A percentile compares a stretch with the other conserved stretches of the same genome.
Evolutionary conservation across 1,284 basidiomycete genomes (phyloP).

Genomic region (Chondrostereum purpureum): DNA sequence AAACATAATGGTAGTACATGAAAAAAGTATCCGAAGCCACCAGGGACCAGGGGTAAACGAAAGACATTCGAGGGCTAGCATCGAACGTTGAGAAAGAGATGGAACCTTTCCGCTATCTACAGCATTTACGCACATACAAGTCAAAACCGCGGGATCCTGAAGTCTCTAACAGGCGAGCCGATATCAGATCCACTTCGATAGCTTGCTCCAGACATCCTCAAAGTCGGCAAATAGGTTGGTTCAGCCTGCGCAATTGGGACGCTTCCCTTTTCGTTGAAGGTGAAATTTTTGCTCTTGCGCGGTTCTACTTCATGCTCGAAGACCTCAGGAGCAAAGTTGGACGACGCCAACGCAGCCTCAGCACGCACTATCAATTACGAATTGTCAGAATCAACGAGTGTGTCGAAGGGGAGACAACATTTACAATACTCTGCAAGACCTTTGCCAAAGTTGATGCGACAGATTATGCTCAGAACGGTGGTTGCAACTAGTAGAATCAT

Average conservation of each 20-base stretch:
- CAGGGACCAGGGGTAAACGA: too few species aligned
- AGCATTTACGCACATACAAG: too few species aligned
- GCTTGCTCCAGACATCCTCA: too few species aligned
- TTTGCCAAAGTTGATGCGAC: slow-evolving; percentile 42
- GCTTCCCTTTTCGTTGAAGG: background rate
- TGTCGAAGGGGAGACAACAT: slow-evolving; percentile 14
- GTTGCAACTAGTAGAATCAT: slow-evolving; percentile 39
- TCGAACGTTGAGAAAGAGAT: too few species aligned
- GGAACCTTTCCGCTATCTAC: too few species aligned
- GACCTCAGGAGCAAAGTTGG: slow-evolving; percentile 38
- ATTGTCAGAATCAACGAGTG: too few species aligned
- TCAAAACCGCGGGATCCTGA: too few species aligned
- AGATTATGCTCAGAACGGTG: slow-evolving; percentile 38
- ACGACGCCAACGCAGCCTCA: slow-evolving; percentile 33
- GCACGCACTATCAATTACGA: slow-evolving; percentile 42
- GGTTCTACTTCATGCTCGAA: slow-evolving; percentile 33
- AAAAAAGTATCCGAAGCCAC: too few species aligned
- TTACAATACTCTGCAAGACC: slow-evolving; percentile 44
- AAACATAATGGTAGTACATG: too few species aligned
- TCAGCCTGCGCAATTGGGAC: background rate
- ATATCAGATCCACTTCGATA: too few species aligned
- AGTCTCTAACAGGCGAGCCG: too few species aligned
- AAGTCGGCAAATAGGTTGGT: background rate
- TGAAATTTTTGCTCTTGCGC: slow-evolving; percentile 29
- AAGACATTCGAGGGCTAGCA: too few species aligned